These are phyloP conservation scores for Porodaedalea pini DNA, from an alignment of 1,284 basidiomycete genomes.

Conservation along the genomic window DNA sequence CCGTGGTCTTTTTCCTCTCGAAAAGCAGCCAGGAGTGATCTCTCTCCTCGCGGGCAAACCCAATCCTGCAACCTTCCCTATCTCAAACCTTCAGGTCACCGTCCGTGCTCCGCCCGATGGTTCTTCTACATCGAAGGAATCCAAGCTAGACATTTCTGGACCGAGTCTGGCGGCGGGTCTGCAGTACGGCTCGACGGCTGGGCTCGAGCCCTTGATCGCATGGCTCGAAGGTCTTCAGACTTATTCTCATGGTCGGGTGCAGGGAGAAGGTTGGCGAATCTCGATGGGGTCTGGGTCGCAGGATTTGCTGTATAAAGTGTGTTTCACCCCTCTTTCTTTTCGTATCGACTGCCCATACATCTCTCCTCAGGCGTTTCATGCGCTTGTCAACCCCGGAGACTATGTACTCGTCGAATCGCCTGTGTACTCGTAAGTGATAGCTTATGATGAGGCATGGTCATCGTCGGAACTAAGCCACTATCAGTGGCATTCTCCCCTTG, in stretches of 20 bases:
- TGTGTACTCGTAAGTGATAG: slow-evolving; percentile 67
- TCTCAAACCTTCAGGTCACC: slow-evolving; percentile 69
- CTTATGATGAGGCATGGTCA: too few species aligned
- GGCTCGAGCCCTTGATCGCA: slow-evolving; percentile 56
- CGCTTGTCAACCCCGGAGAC: slow-evolving; percentile 51
- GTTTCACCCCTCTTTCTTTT: slow-evolving; percentile 10
- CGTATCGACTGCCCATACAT: not conserved
- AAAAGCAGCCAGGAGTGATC: slow-evolving; percentile 75
- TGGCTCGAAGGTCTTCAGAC: slow-evolving; percentile 72
- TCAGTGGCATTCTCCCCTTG: slow-evolving; percentile 13
- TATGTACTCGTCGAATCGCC: slow-evolving; percentile 61
- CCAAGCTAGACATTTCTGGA: slow-evolving; percentile 50
- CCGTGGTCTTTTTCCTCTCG: slow-evolving; percentile 68
- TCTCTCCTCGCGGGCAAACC: slow-evolving; percentile 88
- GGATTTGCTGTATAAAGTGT: slow-evolving; percentile 83
- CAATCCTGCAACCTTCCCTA: slow-evolving; percentile 87
- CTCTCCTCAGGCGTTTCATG: slow-evolving; percentile 41
- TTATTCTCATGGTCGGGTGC: slow-evolving; percentile 54
- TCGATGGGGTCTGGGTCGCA: slow-evolving; percentile 83
- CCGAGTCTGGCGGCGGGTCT: slow-evolving; percentile 59
- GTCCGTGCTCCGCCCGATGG: slow-evolving; percentile 33
- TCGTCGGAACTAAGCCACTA: too few species aligned
- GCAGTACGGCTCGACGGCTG: slow-evolving; percentile 79
- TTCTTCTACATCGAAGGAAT: slow-evolving; percentile 37
- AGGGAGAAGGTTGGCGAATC: slow-evolving; percentile 65